A percentile compares a stretch with the other conserved stretches of the same genome.
These are phyloP conservation scores for Mycena latifolia DNA, from an alignment of 768 basidiomycete genomes.

Conservation along the genomic window DNA sequence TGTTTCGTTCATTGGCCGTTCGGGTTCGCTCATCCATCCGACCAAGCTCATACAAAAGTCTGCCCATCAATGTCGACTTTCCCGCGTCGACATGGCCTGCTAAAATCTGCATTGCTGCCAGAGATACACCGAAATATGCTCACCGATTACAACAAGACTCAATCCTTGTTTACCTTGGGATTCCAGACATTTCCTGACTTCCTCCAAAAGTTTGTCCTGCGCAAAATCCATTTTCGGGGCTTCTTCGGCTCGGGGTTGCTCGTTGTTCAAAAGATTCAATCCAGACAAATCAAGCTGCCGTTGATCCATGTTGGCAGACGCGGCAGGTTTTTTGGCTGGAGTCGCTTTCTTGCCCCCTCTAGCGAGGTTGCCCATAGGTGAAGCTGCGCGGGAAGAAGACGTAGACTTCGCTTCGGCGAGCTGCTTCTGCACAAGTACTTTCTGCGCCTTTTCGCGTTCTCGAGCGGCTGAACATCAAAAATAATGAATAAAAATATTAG, in stretches of 20 bases:
- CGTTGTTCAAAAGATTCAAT: slow-evolving; percentile 72
- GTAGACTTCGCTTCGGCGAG: slow-evolving; percentile 51
- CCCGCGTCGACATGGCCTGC: slow-evolving; percentile 98
- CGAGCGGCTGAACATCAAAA: slow-evolving; percentile 72
- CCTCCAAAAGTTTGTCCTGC: slow-evolving; percentile 86
- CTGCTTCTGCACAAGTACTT: slow-evolving; percentile 61
- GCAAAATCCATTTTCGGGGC: slow-evolving; percentile 78
- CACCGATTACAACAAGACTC: slow-evolving; percentile 94
- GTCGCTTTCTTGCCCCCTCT: slow-evolving; percentile 63
- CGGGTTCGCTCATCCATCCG: slow-evolving; percentile 88
- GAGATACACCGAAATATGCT: slow-evolving; percentile 27
- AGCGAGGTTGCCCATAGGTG: slow-evolving; percentile 55
- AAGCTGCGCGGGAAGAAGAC: slow-evolving; percentile 59
- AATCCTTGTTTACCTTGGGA: slow-evolving; percentile 72
- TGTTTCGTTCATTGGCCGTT: slow-evolving; percentile 88
- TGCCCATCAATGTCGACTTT: slow-evolving; percentile 97
- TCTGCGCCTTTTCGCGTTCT: slow-evolving; percentile 84
- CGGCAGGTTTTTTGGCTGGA: slow-evolving; percentile 37
- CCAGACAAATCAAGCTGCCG: slow-evolving; percentile 80
- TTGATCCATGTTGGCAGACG: slow-evolving; percentile 58
- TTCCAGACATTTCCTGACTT: slow-evolving; percentile 70
- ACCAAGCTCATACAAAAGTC: slow-evolving; percentile 93
- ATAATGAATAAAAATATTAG: slow-evolving; percentile 55
- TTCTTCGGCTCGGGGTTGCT: slow-evolving; percentile 53
- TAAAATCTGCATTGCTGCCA: slow-evolving; percentile 8